Conservation (phyloP, 2,329 filamentous ascomycete species). For the Arthrocladium fulminans region DNA sequence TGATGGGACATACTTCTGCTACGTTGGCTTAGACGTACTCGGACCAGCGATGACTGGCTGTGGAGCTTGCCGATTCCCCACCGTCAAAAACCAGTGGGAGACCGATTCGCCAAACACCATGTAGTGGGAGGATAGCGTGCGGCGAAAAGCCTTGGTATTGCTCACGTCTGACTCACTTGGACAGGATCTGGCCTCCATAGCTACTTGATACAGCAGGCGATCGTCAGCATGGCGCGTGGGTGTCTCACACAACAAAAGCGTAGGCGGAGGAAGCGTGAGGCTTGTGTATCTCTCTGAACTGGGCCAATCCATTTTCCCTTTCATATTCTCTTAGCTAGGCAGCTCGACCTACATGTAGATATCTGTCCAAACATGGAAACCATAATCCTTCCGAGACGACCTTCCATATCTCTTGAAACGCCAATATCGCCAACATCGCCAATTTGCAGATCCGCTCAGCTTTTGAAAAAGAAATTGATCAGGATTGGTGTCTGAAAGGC, state of each 20-base stretch:
- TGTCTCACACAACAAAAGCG: too few relatives aligned
- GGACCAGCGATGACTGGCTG: not conserved
- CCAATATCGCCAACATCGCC: not conserved
- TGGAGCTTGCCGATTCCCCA: not conserved
- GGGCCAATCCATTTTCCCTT: too few relatives aligned
- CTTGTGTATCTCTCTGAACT: too few relatives aligned
- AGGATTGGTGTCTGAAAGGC: slow-evolving; percentile 5
- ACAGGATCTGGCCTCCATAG: not conserved
- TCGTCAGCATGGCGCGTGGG: too few relatives aligned
- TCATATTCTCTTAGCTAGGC: too few relatives aligned
- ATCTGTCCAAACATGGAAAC: not conserved
- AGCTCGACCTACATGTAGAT: too few relatives aligned
- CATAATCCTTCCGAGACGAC: not conserved
- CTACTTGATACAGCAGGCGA: not conserved
- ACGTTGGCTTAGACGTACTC: too few relatives aligned
- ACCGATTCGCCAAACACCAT: not conserved
- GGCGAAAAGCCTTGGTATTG: not conserved
- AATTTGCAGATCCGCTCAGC: not conserved
- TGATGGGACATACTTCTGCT: too few relatives aligned
- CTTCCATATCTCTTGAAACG: too few relatives aligned
- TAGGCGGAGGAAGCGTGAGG: too few relatives aligned
- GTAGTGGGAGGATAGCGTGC: not conserved
- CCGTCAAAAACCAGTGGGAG: too few relatives aligned
- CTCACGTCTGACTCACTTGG: not conserved
- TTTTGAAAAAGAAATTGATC: not conserved